A percentile compares a stretch with the other conserved stretches of the same genome.
These are phyloP conservation scores for Pleurotus sapidus DNA, from an alignment of 768 basidiomycete species.

Conservation along the genomic window DNA sequence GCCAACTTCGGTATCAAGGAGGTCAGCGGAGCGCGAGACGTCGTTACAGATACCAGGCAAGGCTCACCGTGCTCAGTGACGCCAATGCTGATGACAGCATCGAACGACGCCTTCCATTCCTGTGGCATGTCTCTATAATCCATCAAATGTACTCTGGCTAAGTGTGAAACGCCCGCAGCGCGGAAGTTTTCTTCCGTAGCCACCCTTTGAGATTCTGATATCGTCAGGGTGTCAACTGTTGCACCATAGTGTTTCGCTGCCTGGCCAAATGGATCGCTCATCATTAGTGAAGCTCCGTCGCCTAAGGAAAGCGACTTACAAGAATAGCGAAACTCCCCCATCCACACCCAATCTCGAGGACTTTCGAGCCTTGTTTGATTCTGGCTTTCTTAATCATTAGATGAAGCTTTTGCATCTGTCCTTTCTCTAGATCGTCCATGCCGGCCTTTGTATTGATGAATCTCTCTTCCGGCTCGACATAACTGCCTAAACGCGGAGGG, in stretches of 20 bases:
- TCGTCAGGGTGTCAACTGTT: conserved; percentile 62
- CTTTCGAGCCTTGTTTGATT: conserved; percentile 50
- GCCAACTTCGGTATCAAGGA: conserved; percentile 6
- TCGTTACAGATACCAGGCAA: neutral
- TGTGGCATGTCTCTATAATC: conserved; percentile 60
- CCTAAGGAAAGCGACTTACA: conserved; percentile 23
- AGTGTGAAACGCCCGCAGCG: conserved; percentile 42
- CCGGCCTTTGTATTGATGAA: conserved; percentile 17
- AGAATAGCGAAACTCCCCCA: conserved; percentile 67
- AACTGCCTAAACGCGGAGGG: conserved; percentile 10
- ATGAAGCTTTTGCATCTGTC: conserved; percentile 57
- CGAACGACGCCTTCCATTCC: conserved; percentile 50
- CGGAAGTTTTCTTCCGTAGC: conserved; percentile 58
- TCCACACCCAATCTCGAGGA: conserved; percentile 65
- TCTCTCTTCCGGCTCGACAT: neutral
- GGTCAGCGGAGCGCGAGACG: no score
- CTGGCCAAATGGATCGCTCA: conserved; percentile 18
- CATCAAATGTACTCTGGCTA: conserved; percentile 59
- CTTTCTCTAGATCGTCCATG: conserved; percentile 51
- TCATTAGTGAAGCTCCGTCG: neutral
- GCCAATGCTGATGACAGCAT: conserved; percentile 45
- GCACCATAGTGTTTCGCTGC: conserved; percentile 49
- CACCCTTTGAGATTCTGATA: conserved; percentile 60
- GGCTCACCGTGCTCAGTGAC: conserved; percentile 37
- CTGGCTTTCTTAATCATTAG: conserved; percentile 52